Conservation (phyloP, 108 stramenopile genomes). For the Seminavis robusta region DNA sequence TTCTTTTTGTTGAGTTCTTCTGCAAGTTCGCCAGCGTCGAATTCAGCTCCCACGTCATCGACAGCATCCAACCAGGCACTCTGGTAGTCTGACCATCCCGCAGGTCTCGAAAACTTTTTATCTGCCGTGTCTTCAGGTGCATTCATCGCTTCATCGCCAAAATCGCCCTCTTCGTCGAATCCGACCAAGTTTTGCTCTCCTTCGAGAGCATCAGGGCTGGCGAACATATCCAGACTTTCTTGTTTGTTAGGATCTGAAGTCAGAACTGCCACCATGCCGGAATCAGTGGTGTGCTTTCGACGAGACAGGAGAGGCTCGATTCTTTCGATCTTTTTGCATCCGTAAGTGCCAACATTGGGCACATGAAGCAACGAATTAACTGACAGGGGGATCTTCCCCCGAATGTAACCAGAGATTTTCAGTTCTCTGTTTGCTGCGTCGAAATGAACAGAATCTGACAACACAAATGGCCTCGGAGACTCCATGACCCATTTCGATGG, state of each 20-base stretch:
- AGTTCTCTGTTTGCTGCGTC: constrained; percentile 55
- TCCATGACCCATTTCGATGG: constrained; percentile 77
- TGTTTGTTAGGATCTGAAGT: constrained; percentile 47
- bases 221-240: constrained; percentile 87
- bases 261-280: constrained; percentile 1
- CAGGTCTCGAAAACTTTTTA: constrained; percentile 57
- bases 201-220: constrained; percentile 87
- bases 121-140: constrained; percentile 48
- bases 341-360: constrained; percentile 87
- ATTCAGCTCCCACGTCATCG: constrained; percentile 53
- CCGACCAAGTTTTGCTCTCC: constrained; percentile 99
- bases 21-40: constrained; percentile 82
- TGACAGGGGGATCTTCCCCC: constrained; percentile 81
- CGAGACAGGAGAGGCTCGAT: constrained; percentile 29
- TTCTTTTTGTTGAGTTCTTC: constrained; percentile 72
- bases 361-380: constrained; percentile 87
- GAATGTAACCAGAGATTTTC: constrained; percentile 84
- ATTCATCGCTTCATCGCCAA: constrained; percentile 36
- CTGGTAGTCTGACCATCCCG: constrained; percentile 95
- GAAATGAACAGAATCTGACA: constrained; percentile 63
- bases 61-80: constrained; percentile 93
- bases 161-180: constrained; percentile 82
- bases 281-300: constrained; percentile 10
- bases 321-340: constrained; percentile 43
- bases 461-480: constrained; percentile 62